Percentiles rank a stretch among this genome's conserved stretches.
Conservation (phyloP, 2,329 filamentous ascomycete genomes). For the Arthrobotrys megalospora region DNA sequence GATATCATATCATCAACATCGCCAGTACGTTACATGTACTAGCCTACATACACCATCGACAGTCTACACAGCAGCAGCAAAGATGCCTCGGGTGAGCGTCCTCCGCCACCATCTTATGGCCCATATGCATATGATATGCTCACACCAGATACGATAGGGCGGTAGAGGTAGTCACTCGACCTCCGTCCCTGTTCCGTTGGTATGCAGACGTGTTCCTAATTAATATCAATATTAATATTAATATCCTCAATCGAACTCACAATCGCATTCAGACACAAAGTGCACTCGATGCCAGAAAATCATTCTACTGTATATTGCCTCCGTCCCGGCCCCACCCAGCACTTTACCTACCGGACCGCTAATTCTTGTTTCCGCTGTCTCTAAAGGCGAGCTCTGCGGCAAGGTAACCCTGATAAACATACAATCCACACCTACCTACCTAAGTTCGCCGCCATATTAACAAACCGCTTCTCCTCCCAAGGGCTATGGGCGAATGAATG, state of each 20-base stretch:
- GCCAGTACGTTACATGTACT: no score
- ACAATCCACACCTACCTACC: neutral
- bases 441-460: neutral
- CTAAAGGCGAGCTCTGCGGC: constrained; percentile 54
- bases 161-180: constrained; percentile 58
- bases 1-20: no score
- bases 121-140: no score
- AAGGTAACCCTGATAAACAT: constrained; percentile 29
- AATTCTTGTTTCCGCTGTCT: neutral
- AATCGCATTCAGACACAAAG: constrained; percentile 43
- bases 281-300: constrained; percentile 59
- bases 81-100: constrained; percentile 51
- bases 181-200: constrained; percentile 55
- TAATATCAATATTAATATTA: neutral
- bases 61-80: neutral
- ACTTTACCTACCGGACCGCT: neutral
- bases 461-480: constrained; percentile 70
- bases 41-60: no score
- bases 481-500: constrained; percentile 93
- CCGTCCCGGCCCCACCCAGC: no score
- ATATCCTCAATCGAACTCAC: neutral
- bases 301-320: constrained; percentile 44
- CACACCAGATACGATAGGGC: constrained; percentile 22
- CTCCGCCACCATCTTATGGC: neutral
- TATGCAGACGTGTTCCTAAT: neutral